Percentiles rank a stretch among this genome's conserved stretches.
phyloP scores from a whole-genome alignment of 805 yeast genomes.

The Hanseniaspora mollemarum region DNA sequence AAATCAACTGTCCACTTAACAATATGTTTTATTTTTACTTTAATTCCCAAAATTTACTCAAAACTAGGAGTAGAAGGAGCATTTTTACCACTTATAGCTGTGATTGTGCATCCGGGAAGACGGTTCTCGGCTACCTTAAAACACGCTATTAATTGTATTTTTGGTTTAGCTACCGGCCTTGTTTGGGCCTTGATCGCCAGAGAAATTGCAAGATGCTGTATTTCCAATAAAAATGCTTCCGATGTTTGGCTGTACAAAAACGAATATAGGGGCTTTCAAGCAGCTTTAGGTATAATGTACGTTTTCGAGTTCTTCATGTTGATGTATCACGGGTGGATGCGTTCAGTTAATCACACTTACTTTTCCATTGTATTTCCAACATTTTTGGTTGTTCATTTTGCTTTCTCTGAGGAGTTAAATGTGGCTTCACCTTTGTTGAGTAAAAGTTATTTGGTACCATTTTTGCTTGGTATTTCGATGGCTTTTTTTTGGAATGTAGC shows the following conservation, averaged over 20 bases:
- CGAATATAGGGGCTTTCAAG: constrained; percentile 29
- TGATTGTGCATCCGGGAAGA: constrained; percentile 41
- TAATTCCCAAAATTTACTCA: constrained; percentile 30
- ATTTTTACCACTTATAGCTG: constrained; percentile 37
- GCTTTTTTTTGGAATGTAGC: constrained; percentile 35
- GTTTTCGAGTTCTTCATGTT: constrained; percentile 38
- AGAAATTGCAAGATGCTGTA: constrained; percentile 33
- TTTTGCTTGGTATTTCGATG: constrained; percentile 37
- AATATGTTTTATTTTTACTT: constrained; percentile 34
- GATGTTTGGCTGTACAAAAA: constrained; percentile 27
- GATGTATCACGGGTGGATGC: constrained; percentile 40
- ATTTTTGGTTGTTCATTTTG: constrained; percentile 42
- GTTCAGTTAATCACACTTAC: constrained; percentile 37
- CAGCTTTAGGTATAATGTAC: constrained; percentile 36
- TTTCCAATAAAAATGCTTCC: constrained; percentile 23
- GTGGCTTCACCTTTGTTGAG: constrained; percentile 29
- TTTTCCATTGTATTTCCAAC: constrained; percentile 39
- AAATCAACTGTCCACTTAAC: constrained; percentile 34
- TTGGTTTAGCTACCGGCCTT: constrained; percentile 36
- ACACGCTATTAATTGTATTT: constrained; percentile 32
- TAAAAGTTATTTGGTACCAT: constrained; percentile 34
- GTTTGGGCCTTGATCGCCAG: constrained; percentile 35
- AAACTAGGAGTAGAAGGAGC: constrained; percentile 35
- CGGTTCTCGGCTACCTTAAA: constrained; percentile 40
- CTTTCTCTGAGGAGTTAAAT: constrained; percentile 32